phyloP scores from a whole-genome alignment of 2,329 filamentous ascomycete genomes.

The Daldinia sp. region DNA sequence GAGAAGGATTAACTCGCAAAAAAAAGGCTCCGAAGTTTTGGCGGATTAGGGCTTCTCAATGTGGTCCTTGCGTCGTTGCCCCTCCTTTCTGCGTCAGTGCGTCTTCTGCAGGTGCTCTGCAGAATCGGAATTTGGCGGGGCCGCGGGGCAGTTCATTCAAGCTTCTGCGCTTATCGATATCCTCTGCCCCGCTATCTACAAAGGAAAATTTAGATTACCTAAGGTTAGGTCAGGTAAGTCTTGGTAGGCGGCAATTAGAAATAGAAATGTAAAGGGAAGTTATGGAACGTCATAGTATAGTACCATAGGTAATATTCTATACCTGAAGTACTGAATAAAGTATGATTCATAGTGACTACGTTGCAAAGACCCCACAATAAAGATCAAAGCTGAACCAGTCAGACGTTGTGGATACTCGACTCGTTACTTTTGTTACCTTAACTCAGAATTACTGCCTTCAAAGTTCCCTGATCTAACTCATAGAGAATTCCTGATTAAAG shows the following conservation, averaged over 20 bases:
- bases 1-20: slow-evolving; percentile 27
- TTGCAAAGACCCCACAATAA: not conserved
- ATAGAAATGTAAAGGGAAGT: too few species aligned
- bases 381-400: not conserved
- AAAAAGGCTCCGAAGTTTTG: slow-evolving; percentile 50
- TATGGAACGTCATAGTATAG: too few species aligned
- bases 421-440: not conserved
- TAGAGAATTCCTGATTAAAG: not conserved
- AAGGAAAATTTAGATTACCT: slow-evolving; percentile 2
- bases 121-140: slow-evolving; percentile 21
- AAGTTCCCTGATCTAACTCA: not conserved
- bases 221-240: not conserved
- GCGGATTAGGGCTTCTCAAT: slow-evolving; percentile 50
- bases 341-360: slow-evolving; percentile 13
- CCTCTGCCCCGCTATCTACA: slow-evolving; percentile 30
- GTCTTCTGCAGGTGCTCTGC: not conserved
- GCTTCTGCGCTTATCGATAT: slow-evolving; percentile 35
- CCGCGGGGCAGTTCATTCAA: slow-evolving; percentile 5
- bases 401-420: not conserved
- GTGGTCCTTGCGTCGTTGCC: slow-evolving; percentile 29
- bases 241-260: too few species aligned
- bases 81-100: slow-evolving; percentile 12
- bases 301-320: not conserved
- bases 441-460: not conserved
- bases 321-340: not conserved